Evolutionary conservation across 116 monocot genomes (phyloP).

Genomic region (Cymodocea nodosa): DNA sequence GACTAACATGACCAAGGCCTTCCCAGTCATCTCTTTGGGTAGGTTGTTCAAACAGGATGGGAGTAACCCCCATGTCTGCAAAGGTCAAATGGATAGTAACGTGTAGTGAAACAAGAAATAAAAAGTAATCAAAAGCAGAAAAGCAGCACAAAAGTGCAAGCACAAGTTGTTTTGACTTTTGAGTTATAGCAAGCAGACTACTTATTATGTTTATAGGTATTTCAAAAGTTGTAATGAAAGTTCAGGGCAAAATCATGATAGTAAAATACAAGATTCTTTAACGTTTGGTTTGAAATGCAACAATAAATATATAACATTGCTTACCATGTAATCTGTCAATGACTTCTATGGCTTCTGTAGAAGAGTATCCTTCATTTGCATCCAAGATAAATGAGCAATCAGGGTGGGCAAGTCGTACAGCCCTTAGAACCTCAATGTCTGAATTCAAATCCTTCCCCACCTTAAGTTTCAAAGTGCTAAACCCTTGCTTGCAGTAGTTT

Average conservation of each 20-base stretch:
- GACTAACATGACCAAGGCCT: conserved; percentile 52
- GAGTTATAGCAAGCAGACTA: no score
- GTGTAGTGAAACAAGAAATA: not conserved
- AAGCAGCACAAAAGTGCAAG: not conserved
- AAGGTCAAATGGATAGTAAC: not conserved
- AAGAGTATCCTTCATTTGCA: conserved; percentile 91
- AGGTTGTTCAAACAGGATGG: conserved; percentile 87
- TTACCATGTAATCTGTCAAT: conserved; percentile 80
- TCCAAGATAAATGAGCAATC: conserved; percentile 80
- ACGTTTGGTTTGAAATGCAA: not conserved
- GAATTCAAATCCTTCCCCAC: conserved; percentile 72
- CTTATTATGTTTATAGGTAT: no score
- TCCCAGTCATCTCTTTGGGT: conserved; percentile 90
- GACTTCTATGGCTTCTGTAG: conserved; percentile 65
- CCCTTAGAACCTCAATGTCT: conserved; percentile 72
- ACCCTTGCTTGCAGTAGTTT: conserved; percentile 60
- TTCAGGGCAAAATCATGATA: no score
- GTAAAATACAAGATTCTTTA: no score
- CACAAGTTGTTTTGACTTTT: no score
- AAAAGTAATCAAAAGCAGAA: not conserved
- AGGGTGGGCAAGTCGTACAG: conserved; percentile 61
- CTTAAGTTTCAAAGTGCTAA: conserved; percentile 67
- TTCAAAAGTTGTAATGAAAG: no score
- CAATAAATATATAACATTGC: not conserved
- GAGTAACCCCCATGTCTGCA: conserved; percentile 66